Evolutionary conservation across 1,284 basidiomycete species (phyloP), one percentile per base, ranked within the genome.

Genomic region (Malassezia dermatis): DNA sequence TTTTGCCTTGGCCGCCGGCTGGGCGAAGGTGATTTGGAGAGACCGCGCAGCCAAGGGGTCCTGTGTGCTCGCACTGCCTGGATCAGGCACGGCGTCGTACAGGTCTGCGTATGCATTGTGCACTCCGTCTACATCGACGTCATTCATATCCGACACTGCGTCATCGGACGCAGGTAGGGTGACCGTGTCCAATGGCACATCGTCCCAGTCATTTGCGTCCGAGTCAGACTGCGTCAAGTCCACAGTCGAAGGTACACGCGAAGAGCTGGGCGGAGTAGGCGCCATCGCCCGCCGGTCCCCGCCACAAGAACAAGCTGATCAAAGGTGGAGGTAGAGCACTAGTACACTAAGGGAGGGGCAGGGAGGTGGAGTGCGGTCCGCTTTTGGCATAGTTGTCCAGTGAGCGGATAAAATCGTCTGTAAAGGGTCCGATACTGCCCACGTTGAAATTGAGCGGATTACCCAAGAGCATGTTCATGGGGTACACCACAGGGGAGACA

Each of bases 51-150:
- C 26, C 45, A 31, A 23, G 28, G 19, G 19, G 15, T 8, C 26
- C 34, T 41, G 17, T 27, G 42, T 7, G 27, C 4, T 54, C 12
- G 58, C 61, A 0, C 53, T 51, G 21, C 57, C 60, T 54, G 67
- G 65, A 1, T 63, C 65, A 28, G 65, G 69, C 39, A 66, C 67
- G 37, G 66, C 69, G 31, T 49, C 39, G 48, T 56, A 72, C 58
- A 47, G 58, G 44, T 5, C 56, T 17, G 40, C 53, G 12, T 60
- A 57, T 11, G 51, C 49, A 37, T 64, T 51, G n/a, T 63, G 53
- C 21, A 57, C 52, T 2, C 39, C 44, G 19, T 64, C 63, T 11
- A 64, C 30, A 1, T 69, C 65, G 39, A 69, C 68, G 26, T 71
- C 56, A 15, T 67, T 59, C 11, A 67, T 65, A 35, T 64, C 60